These are phyloP conservation scores for Taphrina deformans DNA, from an alignment of 1,139 yeast genomes.

Conservation along the genomic window DNA sequence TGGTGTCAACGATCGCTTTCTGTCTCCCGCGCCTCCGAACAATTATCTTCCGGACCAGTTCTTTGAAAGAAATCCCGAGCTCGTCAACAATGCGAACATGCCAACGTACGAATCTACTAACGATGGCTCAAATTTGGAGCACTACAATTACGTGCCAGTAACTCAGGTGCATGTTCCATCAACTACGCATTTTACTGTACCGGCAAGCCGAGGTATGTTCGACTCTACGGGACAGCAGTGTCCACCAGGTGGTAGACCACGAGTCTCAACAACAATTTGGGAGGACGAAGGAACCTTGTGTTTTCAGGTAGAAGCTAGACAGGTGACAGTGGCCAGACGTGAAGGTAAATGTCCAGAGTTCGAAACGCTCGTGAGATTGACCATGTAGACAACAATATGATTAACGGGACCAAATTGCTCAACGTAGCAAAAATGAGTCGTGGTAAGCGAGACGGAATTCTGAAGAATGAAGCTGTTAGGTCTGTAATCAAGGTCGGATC, in stretches of 20 bases:
- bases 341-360: constrained; percentile 48
- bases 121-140: background rate
- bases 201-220: background rate
- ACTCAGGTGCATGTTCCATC: constrained; percentile 3
- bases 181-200: background rate
- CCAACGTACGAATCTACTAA: background rate
- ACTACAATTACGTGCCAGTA: constrained; percentile 4
- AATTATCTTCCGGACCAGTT: background rate
- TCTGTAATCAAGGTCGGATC: constrained; percentile 96
- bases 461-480: constrained; percentile 82
- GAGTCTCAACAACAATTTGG: constrained; percentile 95
- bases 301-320: constrained; percentile 92
- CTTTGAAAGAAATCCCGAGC: background rate
- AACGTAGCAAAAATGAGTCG: constrained; percentile 95
- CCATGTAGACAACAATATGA: constrained; percentile 77
- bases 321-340: constrained; percentile 85
- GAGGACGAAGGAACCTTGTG: constrained; percentile 93
- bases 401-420: constrained; percentile 87
- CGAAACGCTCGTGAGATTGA: background rate
- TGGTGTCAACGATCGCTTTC: background rate
- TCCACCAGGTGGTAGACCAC: constrained; percentile 68
- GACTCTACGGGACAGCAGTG: constrained; percentile 60
- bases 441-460: constrained; percentile 91
- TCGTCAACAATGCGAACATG: background rate
- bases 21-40: background rate